These are phyloP conservation scores for Fusarium stilboides DNA, from an alignment of 2,329 filamentous ascomycete species.

Conservation along the genomic window DNA sequence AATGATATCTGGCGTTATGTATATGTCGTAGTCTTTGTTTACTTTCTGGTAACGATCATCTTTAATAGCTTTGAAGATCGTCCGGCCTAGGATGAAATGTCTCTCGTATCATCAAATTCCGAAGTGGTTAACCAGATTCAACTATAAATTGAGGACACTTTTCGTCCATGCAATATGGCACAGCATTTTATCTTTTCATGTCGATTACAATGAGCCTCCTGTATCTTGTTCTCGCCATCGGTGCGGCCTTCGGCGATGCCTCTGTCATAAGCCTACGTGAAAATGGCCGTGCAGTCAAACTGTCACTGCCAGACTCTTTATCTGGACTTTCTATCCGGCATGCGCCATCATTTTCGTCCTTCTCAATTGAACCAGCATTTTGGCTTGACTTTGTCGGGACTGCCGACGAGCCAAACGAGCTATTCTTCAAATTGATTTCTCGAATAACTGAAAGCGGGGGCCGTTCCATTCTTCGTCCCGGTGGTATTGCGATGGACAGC, in stretches of 20 bases:
- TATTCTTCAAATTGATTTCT: constrained; percentile 28
- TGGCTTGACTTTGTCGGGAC: constrained; percentile 42
- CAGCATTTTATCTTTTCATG: too few species aligned
- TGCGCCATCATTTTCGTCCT: constrained; percentile 31
- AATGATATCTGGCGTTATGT: too few species aligned
- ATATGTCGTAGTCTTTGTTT: too few species aligned
- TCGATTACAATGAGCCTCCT: neutral
- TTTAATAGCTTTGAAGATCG: too few species aligned
- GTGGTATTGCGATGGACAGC: constrained; percentile 43
- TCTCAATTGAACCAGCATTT: constrained; percentile 40
- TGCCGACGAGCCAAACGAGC: constrained; percentile 26
- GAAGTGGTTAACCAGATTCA: too few species aligned
- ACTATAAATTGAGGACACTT: too few species aligned
- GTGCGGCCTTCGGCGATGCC: neutral
- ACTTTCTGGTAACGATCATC: too few species aligned
- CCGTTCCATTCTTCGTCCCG: constrained; percentile 31
- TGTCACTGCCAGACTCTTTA: neutral
- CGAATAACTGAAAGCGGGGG: constrained; percentile 31
- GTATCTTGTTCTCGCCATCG: neutral
- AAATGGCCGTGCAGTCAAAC: neutral
- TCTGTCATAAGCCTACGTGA: neutral
- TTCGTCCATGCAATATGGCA: too few species aligned
- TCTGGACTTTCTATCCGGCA: constrained; percentile 33
- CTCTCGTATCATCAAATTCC: too few species aligned
- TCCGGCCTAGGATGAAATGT: too few species aligned